These are phyloP conservation scores for Geotrichum reessii DNA, from an alignment of 1,139 yeast species.

Conservation along the genomic window DNA sequence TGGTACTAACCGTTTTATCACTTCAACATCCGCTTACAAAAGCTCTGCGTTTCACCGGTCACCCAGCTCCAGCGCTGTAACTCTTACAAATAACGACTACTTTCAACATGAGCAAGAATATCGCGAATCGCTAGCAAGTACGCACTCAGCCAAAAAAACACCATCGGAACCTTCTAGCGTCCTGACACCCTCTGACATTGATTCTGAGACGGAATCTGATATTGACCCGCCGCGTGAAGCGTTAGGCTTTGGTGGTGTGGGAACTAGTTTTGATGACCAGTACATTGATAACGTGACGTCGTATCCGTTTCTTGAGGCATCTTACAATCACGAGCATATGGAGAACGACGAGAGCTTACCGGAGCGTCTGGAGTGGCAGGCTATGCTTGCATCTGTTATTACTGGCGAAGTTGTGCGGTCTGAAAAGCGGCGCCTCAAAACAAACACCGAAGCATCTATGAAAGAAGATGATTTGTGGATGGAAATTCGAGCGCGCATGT, in stretches of 20 bases:
- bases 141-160: background rate
- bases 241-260: slow-evolving; percentile 32
- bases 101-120: background rate
- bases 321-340: slow-evolving; percentile 10
- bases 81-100: background rate
- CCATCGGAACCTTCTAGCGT: background rate
- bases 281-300: slow-evolving; percentile 31
- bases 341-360: slow-evolving; percentile 46
- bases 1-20: background rate
- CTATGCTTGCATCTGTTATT: slow-evolving; percentile 81
- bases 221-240: slow-evolving; percentile 24
- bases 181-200: slow-evolving; percentile 16
- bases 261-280: slow-evolving; percentile 35
- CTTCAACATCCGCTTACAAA: background rate
- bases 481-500: slow-evolving; percentile 70
- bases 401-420: slow-evolving; percentile 92
- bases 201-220: slow-evolving; percentile 25
- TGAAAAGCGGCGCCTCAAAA: slow-evolving; percentile 77
- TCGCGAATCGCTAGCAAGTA: background rate
- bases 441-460: slow-evolving; percentile 27
- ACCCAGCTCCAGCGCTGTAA: background rate
- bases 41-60: background rate
- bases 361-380: slow-evolving; percentile 92
- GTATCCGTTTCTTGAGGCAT: slow-evolving; percentile 20
- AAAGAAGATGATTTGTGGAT: slow-evolving; percentile 71